Base-by-base conservation (phyloP, 192 early-diverging fungal genomes). In the Entomortierella chlamydospora region DNA sequence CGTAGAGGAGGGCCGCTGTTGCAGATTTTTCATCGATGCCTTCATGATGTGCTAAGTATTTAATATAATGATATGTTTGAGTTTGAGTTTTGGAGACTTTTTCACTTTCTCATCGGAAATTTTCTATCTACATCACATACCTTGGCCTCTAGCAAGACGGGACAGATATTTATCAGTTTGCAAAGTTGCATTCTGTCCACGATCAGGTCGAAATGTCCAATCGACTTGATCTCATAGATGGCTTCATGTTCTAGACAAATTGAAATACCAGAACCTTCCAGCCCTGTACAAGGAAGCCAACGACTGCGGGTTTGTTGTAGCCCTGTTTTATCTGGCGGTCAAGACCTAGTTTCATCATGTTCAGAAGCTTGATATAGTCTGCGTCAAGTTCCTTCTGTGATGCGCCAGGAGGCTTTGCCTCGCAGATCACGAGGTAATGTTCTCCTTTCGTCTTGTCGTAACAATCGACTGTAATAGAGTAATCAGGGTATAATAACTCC, bases 91-190 rank as follows among this genome's bases (percentile, higher is more conserved):
- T 39, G n/a, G n/a, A n/a, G n/a, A n/a, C 51, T 52, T 33, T 37
- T 8, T 29, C 33, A 31, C 33, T 34, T 2, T 34, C 28, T 62
- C 15, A 26, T 9, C 3, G 26, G 6, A 54, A 54, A 23, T 2
- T 9, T 54, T 68, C 56, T 68, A 9, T 30, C 39, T 45, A 50
- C 58, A 1, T 20, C 64, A 34, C 64, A 34, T 58, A 68, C 65
- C 65, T 68, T 68, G 54, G 54, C 65, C 22, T 68, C 65, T 56
- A 68, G 65, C 29, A 68, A 30, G 30, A 68, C 34, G 28, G 56
- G 65, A 58, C 65, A 68, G 47, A 58, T 68, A 56, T 68, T 68
- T 68, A 68, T 68, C 65, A 68, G 65, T 56, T 58, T 68, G 65
- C 65, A 68, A 50, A 68, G 56, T 43, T 68, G 65, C 65, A 68